Base-by-base conservation (phyloP, 1,139 yeast genomes). In the Diutina scorzettiae region DNA sequence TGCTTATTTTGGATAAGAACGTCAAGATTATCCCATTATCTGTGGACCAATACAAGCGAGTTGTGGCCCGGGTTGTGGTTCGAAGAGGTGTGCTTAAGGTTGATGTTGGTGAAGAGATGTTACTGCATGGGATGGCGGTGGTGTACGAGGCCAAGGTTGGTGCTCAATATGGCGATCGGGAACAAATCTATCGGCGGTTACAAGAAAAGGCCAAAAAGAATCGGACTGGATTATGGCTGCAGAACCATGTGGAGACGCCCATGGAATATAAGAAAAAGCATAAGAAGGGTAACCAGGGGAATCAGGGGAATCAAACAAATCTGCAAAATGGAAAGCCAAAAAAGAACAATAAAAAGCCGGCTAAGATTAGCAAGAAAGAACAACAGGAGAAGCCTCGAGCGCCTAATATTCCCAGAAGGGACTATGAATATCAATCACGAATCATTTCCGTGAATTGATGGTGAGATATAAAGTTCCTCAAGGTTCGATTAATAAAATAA, bases 31-130 rank as follows among this genome's bases (percentile, higher is more conserved):
- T 82, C 43, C 96, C 97, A 0, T 69, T 83, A 42, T 70, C 82
- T 37, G 63, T 83, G 3, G 99, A 91, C 58, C 97, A 91, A 59
- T 91, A 93, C 58, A 81, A 80, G 45, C 65, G 99, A 42, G 80
- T 87, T 21, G 97, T 91, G 3, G 93, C 87, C 1, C 78, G 82
- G 49, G 94, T 83, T 9, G 70, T 72, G 47, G 75, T 85, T 8
- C 73, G 84, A 76, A 81, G 79, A 58, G 74, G 81, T 73, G 73
- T 74, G 4, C 93, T 95, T 0, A 70, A 69, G 49, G 74, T 71
- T 48, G 95, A 91, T 54, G 80, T 91, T 11, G 81, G 96, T 52
- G 78, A 81, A 5, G 94, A 89, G 57, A 86, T 91, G 96, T 60
- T 91, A 24, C 71, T 75, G 41, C 63, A 71, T 27, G 99, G 98